Conservation (phyloP, 805 yeast genomes). For the Yamadazyma nakazawae region DNA sequence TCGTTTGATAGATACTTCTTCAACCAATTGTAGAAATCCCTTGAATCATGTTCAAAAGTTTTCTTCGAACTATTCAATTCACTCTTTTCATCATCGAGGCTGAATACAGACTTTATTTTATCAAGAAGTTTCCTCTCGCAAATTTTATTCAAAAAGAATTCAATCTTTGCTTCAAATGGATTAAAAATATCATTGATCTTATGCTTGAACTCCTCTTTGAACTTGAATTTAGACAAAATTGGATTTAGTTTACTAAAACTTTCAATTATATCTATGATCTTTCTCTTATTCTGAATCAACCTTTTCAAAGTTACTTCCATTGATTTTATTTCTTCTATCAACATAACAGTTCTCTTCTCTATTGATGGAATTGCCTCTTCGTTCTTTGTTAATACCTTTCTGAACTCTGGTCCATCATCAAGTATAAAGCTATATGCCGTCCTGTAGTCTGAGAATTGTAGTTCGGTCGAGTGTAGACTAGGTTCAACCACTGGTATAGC, state of each 20-base stretch:
- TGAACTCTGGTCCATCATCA: constrained; percentile 45
- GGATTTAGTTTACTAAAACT: constrained; percentile 23
- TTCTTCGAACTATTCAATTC: constrained; percentile 28
- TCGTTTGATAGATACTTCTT: constrained; percentile 42
- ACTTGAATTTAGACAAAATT: constrained; percentile 21
- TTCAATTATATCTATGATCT: constrained; percentile 23
- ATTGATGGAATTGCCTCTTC: constrained; percentile 30
- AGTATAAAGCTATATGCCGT: constrained; percentile 31
- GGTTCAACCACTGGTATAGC: background rate
- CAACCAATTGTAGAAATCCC: constrained; percentile 43
- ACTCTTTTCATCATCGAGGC: constrained; percentile 16
- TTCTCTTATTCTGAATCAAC: constrained; percentile 17
- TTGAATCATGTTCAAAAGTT: constrained; percentile 37
- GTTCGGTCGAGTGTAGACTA: background rate
- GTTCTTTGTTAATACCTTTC: constrained; percentile 28
- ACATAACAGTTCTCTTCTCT: constrained; percentile 19
- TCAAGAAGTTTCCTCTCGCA: constrained; percentile 25
- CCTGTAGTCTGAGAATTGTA: constrained; percentile 20
- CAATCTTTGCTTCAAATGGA: constrained; percentile 30
- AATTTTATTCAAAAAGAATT: constrained; percentile 25
- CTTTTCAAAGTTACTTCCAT: constrained; percentile 27
- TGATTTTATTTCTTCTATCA: constrained; percentile 31
- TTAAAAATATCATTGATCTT: constrained; percentile 26
- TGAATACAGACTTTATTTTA: constrained; percentile 20
- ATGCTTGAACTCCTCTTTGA: constrained; percentile 23